These are phyloP conservation scores for Cladosporium colombiae DNA, from an alignment of 2,329 filamentous ascomycete genomes.

Conservation along the genomic window DNA sequence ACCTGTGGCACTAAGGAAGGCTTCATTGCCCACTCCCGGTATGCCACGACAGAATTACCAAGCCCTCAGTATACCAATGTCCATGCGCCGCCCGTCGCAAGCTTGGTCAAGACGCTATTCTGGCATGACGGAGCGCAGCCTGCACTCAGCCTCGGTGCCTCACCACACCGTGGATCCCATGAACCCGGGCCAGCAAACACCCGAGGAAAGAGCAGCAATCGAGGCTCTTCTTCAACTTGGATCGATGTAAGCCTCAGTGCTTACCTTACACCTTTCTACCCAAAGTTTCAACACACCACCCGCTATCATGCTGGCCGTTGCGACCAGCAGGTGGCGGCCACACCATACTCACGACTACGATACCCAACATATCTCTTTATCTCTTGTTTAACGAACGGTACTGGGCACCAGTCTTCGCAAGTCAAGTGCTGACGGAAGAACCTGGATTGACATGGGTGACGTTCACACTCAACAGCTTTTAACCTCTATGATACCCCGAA, in stretches of 20 bases:
- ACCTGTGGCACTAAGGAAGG: constrained; percentile 60
- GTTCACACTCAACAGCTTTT: constrained; percentile 24
- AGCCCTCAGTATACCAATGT: constrained; percentile 33
- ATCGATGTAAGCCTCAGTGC: constrained; percentile 54
- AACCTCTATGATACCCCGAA: constrained; percentile 22
- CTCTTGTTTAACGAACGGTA: constrained; percentile 26
- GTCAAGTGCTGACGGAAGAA: constrained; percentile 41
- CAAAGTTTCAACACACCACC: constrained; percentile 17
- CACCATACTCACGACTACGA: constrained; percentile 12
- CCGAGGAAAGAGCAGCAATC: constrained; percentile 78
- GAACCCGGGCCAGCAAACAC: constrained; percentile 43
- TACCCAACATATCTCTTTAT: constrained; percentile 21
- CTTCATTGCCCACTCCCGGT: constrained; percentile 44
- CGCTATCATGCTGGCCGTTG: constrained; percentile 12
- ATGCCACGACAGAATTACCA: constrained; percentile 33
- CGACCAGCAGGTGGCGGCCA: background rate
- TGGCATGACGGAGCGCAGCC: constrained; percentile 21
- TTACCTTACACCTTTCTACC: background rate
- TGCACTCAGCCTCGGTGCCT: constrained; percentile 31
- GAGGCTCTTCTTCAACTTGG: constrained; percentile 79
- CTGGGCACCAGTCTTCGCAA: constrained; percentile 37
- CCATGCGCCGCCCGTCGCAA: constrained; percentile 30
- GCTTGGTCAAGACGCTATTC: constrained; percentile 31
- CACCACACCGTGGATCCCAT: constrained; percentile 18
- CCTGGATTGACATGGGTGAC: constrained; percentile 42